Evolutionary conservation across 306 rosid species (phyloP), one percentile per base, ranked within the genome.

Genomic region (Trifolium pratense): DNA sequence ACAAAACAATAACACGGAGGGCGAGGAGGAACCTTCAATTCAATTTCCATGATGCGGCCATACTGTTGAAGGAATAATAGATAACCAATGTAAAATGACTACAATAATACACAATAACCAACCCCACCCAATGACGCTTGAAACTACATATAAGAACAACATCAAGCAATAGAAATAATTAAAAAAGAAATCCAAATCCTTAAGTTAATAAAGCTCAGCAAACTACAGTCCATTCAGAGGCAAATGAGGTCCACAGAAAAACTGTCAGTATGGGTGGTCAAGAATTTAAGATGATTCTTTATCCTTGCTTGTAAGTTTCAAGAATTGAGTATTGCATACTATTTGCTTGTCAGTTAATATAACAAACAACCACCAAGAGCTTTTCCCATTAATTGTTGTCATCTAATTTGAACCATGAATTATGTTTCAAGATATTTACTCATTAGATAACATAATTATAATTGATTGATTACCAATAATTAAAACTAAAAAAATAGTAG

Each of bases 1-100:
- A 95, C 99, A 82, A 95, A 95, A 65, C 92, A 91, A 75, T 88
- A 95, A 79, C 97, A 88, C 2, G 99, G 99, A 71, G 99, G 99
- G 55, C 96, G 97, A 1, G 97, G 97, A 4, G 99, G 99, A 76
- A 95, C 69, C 90, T 95, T 95, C 86, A 95, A 76, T 77, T 95
- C 99, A 68, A 95, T 82, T 76, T 95, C 99, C 84, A 95, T 72
- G 34, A 95, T 86, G 18, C 97, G 99, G 53, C 99, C 99, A 90
- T 95, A 95, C 99, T 95, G 93, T 75, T 84, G 64, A 46, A 40
- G 31, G 36, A 82, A 75, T 31, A 82, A 21, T 21, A 7, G 20
- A 43, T 43, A 66, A 66, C 6, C 57, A 77, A 55, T 9, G 48
- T 14, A 74, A 70, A 53, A 73, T 36, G 77, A 66, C 26, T 39